Evolutionary conservation across 345 rosid species (phyloP).

Genomic region (Gossypium longicalyx): DNA sequence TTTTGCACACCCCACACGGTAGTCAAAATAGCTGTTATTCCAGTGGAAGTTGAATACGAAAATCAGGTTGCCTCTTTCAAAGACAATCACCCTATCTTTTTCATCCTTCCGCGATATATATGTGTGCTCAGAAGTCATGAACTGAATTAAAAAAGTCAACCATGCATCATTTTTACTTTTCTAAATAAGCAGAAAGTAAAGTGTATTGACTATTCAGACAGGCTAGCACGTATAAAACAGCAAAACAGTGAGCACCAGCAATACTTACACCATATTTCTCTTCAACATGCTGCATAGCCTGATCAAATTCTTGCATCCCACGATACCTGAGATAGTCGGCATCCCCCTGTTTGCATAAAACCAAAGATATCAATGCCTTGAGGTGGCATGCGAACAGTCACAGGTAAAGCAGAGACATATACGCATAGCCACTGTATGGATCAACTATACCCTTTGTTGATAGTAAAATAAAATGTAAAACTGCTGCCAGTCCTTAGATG

Average conservation of each 20-base stretch:
- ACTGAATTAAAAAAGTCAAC: slow-evolving; percentile 38
- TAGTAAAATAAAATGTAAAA: not conserved
- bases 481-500: not conserved
- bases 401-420: not conserved
- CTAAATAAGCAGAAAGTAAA: slow-evolving; percentile 8
- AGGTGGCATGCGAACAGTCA: not conserved
- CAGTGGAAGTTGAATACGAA: slow-evolving; percentile 94
- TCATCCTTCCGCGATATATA: slow-evolving; percentile 83
- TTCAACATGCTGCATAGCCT: slow-evolving; percentile 88
- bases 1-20: slow-evolving; percentile 75
- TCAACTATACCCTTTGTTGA: not conserved
- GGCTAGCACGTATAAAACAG: not conserved
- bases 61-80: slow-evolving; percentile 84
- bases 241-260: not conserved
- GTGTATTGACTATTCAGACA: not conserved
- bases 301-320: slow-evolving; percentile 95
- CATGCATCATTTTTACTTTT: not conserved
- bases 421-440: not conserved
- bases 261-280: slow-evolving; percentile 68
- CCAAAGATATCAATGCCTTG: not conserved
- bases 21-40: slow-evolving; percentile 80
- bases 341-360: slow-evolving; percentile 51
- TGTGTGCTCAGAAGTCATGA: slow-evolving; percentile 93
- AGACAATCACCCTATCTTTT: slow-evolving; percentile 71
- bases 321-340: slow-evolving; percentile 72